A percentile compares a stretch with the other conserved stretches of the same genome.
phyloP scores from a whole-genome alignment of 2,329 filamentous ascomycete genomes.

The Alternaria sp. region DNA sequence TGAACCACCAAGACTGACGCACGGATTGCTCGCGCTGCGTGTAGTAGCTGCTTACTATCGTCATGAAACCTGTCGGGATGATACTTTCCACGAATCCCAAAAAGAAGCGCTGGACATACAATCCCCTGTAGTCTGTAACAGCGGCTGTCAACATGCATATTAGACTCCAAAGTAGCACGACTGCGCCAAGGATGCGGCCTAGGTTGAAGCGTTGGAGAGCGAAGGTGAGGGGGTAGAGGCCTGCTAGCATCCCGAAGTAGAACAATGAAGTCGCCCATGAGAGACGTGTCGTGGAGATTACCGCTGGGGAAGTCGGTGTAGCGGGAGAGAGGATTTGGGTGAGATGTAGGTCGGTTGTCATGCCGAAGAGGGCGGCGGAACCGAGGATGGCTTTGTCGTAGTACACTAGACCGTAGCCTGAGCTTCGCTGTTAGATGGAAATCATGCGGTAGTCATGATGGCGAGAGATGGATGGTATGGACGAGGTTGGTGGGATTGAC shows the following conservation, averaged over 20 bases:
- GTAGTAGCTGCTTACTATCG: conserved; percentile 55
- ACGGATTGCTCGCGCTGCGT: conserved; percentile 53
- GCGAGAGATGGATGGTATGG: background rate
- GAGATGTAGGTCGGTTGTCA: conserved; percentile 68
- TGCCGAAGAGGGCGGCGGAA: conserved; percentile 74
- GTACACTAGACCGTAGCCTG: conserved; percentile 69
- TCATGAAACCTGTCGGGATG: conserved; percentile 64
- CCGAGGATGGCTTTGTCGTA: conserved; percentile 80
- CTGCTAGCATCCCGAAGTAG: conserved; percentile 80
- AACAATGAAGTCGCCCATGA: conserved; percentile 81
- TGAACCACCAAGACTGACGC: conserved; percentile 70
- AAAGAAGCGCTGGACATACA: conserved; percentile 64
- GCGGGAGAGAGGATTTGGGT: background rate
- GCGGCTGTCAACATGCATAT: conserved; percentile 73
- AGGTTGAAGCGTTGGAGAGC: conserved; percentile 71
- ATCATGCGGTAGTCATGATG: too few species aligned
- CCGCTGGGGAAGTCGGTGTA: conserved; percentile 24
- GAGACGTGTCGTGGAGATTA: conserved; percentile 69
- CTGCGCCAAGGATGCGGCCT: conserved; percentile 66
- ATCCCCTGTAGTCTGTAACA: conserved; percentile 66
- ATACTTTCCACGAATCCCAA: conserved; percentile 63
- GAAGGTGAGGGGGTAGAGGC: conserved; percentile 76
- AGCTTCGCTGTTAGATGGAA: too few species aligned
- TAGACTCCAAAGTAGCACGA: conserved; percentile 70
- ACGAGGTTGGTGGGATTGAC: background rate